phyloP scores from a whole-genome alignment of 1,284 basidiomycete genomes.

The Apiotrichum gamsii region DNA sequence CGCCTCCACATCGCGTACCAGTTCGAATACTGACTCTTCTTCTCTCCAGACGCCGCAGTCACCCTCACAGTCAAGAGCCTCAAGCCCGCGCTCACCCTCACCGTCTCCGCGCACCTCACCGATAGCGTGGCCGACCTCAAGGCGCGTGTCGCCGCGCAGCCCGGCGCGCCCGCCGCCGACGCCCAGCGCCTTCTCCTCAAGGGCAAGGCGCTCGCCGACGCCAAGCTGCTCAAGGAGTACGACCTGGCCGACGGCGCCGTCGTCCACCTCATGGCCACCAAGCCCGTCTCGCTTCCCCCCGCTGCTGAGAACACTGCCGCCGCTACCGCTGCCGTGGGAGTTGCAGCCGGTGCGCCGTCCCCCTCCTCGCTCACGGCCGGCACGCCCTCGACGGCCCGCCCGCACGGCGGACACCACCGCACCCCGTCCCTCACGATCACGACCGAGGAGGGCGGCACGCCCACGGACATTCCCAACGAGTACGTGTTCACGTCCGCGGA shows the following conservation, averaged over 20 bases:
- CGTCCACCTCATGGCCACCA: constrained; percentile 61
- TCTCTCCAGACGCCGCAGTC: constrained; percentile 49
- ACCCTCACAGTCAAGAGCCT: constrained; percentile 76
- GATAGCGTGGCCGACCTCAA: constrained; percentile 77
- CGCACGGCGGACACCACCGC: neutral
- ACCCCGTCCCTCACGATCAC: constrained; percentile 48
- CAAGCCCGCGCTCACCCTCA: constrained; percentile 73
- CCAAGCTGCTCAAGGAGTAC: constrained; percentile 82
- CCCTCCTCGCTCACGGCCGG: constrained; percentile 12
- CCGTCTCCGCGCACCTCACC: constrained; percentile 61
- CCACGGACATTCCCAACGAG: constrained; percentile 3
- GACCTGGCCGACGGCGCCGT: constrained; percentile 68
- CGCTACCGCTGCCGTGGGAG: constrained; percentile 12
- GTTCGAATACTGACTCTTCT: too few relatives aligned
- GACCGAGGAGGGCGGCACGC: constrained; percentile 46
- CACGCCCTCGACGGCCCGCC: neutral
- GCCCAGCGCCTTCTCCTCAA: constrained; percentile 81
- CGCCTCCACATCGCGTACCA: too few relatives aligned
- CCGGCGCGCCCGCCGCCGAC: constrained; percentile 58
- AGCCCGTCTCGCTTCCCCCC: constrained; percentile 1
- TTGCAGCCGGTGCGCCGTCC: too few relatives aligned
- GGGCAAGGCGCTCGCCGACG: constrained; percentile 82
- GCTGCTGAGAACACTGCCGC: constrained; percentile 1
- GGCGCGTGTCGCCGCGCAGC: constrained; percentile 56
- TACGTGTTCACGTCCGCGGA: neutral